phyloP scores from a whole-genome alignment of 495 filamentous ascomycete genomes.

The Aspergillus taichungensis region DNA sequence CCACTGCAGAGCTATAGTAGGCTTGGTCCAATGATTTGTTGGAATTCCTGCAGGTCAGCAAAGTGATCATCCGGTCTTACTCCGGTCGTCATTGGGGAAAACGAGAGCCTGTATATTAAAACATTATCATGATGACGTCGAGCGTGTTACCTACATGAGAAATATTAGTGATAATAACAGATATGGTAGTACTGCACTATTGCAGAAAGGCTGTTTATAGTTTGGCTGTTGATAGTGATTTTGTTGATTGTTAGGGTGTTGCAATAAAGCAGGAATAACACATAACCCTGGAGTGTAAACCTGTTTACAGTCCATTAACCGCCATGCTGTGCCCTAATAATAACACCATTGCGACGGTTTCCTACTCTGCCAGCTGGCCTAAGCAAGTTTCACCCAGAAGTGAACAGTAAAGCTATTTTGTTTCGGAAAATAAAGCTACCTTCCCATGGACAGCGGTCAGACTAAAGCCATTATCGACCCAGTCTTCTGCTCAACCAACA shows the following conservation, averaged over 20 bases:
- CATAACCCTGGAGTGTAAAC: not conserved
- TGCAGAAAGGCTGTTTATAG: too few species aligned
- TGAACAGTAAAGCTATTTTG: not conserved
- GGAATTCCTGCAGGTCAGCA: too few species aligned
- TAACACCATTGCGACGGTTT: not conserved
- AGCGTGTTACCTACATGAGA: too few species aligned
- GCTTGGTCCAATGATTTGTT: too few species aligned
- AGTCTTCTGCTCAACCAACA: constrained; percentile 1
- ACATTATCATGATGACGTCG: too few species aligned
- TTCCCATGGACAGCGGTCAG: not conserved
- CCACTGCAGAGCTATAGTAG: too few species aligned
- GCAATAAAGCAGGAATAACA: not conserved
- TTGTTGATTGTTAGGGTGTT: not conserved
- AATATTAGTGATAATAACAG: too few species aligned
- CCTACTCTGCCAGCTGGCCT: constrained; percentile 1
- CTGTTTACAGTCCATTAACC: not conserved
- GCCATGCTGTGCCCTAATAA: not conserved
- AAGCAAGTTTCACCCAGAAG: not conserved
- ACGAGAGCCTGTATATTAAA: too few species aligned
- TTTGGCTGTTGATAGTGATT: not conserved
- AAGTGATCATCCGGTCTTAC: too few species aligned
- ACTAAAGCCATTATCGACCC: not conserved
- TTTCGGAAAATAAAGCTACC: not conserved
- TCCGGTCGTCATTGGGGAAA: too few species aligned
- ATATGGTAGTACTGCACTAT: too few species aligned